These are phyloP conservation scores for Lipomyces mesembrius DNA, from an alignment of 805 yeast genomes.

Conservation along the genomic window DNA sequence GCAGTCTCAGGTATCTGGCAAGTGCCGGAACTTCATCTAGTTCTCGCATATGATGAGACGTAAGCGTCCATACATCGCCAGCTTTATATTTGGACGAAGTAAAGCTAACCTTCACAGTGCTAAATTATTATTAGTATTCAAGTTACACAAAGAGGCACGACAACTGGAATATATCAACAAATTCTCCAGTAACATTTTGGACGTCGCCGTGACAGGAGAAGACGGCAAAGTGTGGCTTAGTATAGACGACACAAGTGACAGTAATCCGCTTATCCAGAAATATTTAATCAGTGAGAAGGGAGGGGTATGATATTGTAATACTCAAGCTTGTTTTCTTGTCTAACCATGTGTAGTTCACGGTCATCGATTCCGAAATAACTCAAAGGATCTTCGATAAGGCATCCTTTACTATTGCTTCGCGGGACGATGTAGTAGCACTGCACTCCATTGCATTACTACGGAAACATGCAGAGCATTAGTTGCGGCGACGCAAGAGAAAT, in stretches of 20 bases:
- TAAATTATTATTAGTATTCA: constrained; percentile 18
- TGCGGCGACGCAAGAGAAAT: background rate
- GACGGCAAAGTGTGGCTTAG: constrained; percentile 40
- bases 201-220: constrained; percentile 41
- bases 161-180: constrained; percentile 44
- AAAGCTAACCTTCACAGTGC: constrained; percentile 6
- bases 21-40: constrained; percentile 40
- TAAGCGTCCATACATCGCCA: constrained; percentile 39
- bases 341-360: constrained; percentile 37
- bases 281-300: constrained; percentile 38
- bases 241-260: constrained; percentile 38
- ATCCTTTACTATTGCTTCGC: constrained; percentile 43
- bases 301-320: constrained; percentile 40
- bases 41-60: constrained; percentile 57
- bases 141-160: constrained; percentile 37
- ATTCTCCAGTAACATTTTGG: constrained; percentile 38
- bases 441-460: constrained; percentile 57
- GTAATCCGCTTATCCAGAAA: constrained; percentile 41
- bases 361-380: constrained; percentile 36
- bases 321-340: constrained; percentile 39
- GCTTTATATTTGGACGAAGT: background rate
- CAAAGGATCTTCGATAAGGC: constrained; percentile 40
- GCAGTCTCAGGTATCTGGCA: constrained; percentile 44
- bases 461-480: constrained; percentile 61
- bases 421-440: constrained; percentile 54